These are phyloP conservation scores for Beta vulgaris DNA, from an alignment of 148 eudicot genomes.

Conservation along the genomic window DNA sequence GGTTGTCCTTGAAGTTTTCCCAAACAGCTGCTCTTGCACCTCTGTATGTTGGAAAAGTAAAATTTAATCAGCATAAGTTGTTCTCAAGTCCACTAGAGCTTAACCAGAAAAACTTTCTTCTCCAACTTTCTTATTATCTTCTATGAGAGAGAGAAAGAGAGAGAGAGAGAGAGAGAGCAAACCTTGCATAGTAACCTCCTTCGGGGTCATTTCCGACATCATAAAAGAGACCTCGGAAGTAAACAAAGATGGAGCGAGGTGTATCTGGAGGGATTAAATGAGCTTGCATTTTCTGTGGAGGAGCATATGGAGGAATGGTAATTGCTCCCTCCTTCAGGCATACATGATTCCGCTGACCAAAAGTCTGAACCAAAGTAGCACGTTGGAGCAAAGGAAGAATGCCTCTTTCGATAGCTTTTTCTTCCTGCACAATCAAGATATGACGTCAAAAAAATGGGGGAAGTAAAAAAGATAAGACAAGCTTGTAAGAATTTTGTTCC, in stretches of 20 bases:
- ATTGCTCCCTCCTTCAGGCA: constrained; percentile 95
- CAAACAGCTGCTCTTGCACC: constrained; percentile 97
- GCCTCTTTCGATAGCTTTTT: constrained; percentile 96
- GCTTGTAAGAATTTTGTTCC: background rate
- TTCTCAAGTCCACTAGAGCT: background rate
- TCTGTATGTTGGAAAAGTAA: constrained; percentile 35
- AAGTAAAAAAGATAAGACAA: background rate
- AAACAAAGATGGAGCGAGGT: constrained; percentile 97
- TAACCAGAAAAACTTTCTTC: background rate
- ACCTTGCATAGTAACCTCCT: constrained; percentile 99
- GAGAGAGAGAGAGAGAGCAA: constrained; percentile 13
- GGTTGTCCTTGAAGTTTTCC: constrained; percentile 98
- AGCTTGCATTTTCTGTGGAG: constrained; percentile 97
- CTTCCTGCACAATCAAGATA: constrained; percentile 56
- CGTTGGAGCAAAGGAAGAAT: constrained; percentile 85
- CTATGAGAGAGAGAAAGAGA: background rate
- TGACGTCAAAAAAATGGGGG: background rate
- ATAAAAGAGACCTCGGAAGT: constrained; percentile 94
- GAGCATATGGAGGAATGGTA: constrained; percentile 96
- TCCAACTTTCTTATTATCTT: background rate
- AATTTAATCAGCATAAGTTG: background rate
- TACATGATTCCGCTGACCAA: constrained; percentile 94
- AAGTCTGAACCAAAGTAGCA: constrained; percentile 94
- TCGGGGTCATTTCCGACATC: constrained; percentile 99
- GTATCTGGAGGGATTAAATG: constrained; percentile 83